These are phyloP conservation scores for Ceratocystis harringtonii DNA, from an alignment of 2,329 filamentous ascomycete genomes.

Conservation along the genomic window DNA sequence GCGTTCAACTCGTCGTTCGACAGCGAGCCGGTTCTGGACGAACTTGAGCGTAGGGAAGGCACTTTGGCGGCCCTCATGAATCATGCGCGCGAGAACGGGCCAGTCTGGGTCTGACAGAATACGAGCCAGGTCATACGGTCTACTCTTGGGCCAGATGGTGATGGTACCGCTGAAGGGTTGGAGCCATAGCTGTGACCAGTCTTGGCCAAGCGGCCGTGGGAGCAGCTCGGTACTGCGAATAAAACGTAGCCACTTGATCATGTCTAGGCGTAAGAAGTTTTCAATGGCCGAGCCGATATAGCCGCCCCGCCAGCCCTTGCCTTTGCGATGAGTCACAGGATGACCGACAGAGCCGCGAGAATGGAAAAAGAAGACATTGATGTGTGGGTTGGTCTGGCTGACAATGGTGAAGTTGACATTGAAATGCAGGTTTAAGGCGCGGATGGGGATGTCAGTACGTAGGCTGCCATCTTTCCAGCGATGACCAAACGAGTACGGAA, in stretches of 20 bases:
- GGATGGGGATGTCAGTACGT: slow-evolving; percentile 87
- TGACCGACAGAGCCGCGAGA: slow-evolving; percentile 81
- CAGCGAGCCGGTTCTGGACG: slow-evolving; percentile 68
- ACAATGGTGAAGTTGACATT: slow-evolving; percentile 97
- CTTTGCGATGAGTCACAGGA: slow-evolving; percentile 84
- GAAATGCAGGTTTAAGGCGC: slow-evolving; percentile 87
- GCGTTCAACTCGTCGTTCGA: slow-evolving; percentile 55
- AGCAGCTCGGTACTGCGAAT: slow-evolving; percentile 83
- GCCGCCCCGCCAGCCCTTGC: slow-evolving; percentile 88
- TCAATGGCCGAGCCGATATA: slow-evolving; percentile 86
- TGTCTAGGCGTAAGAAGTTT: slow-evolving; percentile 88
- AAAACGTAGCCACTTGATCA: slow-evolving; percentile 96
- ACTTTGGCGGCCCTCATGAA: slow-evolving; percentile 77
- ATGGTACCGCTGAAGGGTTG: slow-evolving; percentile 90
- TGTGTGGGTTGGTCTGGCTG: slow-evolving; percentile 82
- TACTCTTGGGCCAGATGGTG: slow-evolving; percentile 84
- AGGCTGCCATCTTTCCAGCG: slow-evolving; percentile 98
- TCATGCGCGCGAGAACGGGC: slow-evolving; percentile 66
- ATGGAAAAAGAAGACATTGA: slow-evolving; percentile 98
- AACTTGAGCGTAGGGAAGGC: slow-evolving; percentile 88
- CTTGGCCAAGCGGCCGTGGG: slow-evolving; percentile 77
- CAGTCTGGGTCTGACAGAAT: slow-evolving; percentile 75
- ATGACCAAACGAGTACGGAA: slow-evolving; percentile 90
- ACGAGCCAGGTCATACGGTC: slow-evolving; percentile 63
- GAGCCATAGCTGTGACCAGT: slow-evolving; percentile 94